Evolutionary conservation across 805 yeast genomes (phyloP), one percentile per base, ranked within the genome.

Genomic region (Saccharomycopsis sp.): DNA sequence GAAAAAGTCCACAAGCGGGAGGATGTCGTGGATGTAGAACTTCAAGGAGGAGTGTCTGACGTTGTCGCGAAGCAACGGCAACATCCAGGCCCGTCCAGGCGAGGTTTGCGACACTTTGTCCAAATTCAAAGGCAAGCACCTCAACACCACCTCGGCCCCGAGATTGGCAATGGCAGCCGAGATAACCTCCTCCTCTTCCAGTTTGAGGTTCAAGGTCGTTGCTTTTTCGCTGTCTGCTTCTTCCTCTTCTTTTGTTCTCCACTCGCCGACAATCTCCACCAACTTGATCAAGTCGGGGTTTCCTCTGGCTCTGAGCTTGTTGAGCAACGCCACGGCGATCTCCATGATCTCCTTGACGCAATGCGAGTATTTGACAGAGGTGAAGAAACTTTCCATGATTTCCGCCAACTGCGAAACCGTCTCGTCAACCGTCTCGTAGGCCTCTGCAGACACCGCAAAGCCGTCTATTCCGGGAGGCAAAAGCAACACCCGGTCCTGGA

Each of bases 61-160:
- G 66, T 89, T 84, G 66, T 91, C 97, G 73, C 97, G 85, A 61
- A 94, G 78, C 37, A 94, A 69, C 9, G 99, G 99, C 63, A 94
- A 78, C 65, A 94, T 68, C 97, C 98, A 94, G 51, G 97, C 97
- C 68, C 98, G 82, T 51, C 97, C 97, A n/a, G 84, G 79, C 50
- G 78, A 76, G 34, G 73, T 71, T 24, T 74, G 64, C 21, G 73
- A 69, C 3, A 85, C 81, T 51, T 79, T 78, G 34, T 78, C 76
- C 65, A 94, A 76, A 67, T 92, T 90, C 66, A 94, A 75, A 4
- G 99, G 98, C 37, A 94, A 76, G 2, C 80, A 74, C 51, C 80
- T 71, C 61, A 92, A 73, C 1, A 94, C 94, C 12, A 77, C 81
- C 64, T 87, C 95, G 8, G 98, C 97, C 1, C 99, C 99, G 69